These are phyloP conservation scores for Lepiota subincarnata DNA, from an alignment of 768 basidiomycete species.

Conservation along the genomic window DNA sequence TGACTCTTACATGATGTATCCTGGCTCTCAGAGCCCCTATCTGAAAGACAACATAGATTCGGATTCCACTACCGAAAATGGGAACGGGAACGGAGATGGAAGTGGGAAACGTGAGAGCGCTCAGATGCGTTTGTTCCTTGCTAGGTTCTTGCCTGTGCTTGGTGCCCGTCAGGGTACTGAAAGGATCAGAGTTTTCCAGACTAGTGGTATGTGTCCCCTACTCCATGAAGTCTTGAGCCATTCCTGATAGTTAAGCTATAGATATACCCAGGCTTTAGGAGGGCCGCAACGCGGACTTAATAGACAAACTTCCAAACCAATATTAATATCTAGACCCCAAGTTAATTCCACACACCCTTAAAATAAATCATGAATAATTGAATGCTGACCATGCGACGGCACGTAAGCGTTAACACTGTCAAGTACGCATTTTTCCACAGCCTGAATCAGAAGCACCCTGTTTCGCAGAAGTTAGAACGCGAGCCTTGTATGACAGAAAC, in stretches of 20 bases:
- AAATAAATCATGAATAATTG: too few relatives aligned
- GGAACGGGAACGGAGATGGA: background rate
- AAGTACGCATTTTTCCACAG: too few relatives aligned
- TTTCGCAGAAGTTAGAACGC: too few relatives aligned
- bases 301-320: background rate
- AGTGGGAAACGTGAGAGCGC: background rate
- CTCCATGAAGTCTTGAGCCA: background rate
- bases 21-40: background rate
- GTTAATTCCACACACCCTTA: too few relatives aligned
- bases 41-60: conserved; percentile 1
- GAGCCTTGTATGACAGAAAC: too few relatives aligned
- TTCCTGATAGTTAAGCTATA: background rate
- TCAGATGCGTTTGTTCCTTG: too few relatives aligned
- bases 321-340: too few relatives aligned
- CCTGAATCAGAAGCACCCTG: too few relatives aligned
- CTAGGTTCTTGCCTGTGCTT: too few relatives aligned
- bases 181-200: background rate
- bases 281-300: background rate
- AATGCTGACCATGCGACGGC: too few relatives aligned
- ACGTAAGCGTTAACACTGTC: too few relatives aligned
- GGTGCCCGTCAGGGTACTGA: too few relatives aligned
- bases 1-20: background rate
- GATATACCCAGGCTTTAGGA: conserved; percentile 6
- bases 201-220: background rate
- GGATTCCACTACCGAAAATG: background rate